Percentiles rank a stretch among this genome's conserved stretches.
These are phyloP conservation scores for Chernovozyma aurita DNA, from an alignment of 1,139 yeast species.

Conservation along the genomic window DNA sequence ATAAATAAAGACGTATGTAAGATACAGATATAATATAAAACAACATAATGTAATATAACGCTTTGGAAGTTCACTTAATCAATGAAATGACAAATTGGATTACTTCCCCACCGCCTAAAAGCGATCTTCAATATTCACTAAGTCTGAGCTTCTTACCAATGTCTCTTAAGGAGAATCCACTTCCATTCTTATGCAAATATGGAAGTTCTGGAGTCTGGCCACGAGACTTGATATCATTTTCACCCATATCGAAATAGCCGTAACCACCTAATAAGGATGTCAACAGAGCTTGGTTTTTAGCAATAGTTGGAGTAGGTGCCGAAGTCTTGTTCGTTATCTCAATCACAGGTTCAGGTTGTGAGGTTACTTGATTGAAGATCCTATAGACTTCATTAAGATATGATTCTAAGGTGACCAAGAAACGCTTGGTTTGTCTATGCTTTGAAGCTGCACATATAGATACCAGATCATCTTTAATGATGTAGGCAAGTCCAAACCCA, in stretches of 20 bases:
- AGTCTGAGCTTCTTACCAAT: conserved; percentile 70
- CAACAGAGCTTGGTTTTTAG: conserved; percentile 12
- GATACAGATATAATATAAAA: no score
- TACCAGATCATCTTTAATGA: conserved; percentile 78
- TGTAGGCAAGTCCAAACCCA: conserved; percentile 91
- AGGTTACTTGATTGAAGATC: conserved; percentile 44
- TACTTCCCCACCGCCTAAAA: no score
- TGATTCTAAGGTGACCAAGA: conserved; percentile 68
- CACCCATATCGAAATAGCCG: conserved; percentile 74
- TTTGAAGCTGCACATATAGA: conserved; percentile 86
- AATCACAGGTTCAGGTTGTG: conserved; percentile 2
- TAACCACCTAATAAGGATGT: conserved; percentile 71
- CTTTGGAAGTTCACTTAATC: no score
- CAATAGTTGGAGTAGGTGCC: conserved; percentile 5
- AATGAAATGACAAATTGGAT: no score
- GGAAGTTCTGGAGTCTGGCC: conserved; percentile 71
- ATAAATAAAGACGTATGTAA: no score
- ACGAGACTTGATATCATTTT: conserved; percentile 62
- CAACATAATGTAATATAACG: no score
- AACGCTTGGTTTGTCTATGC: conserved; percentile 84
- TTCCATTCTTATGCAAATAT: conserved; percentile 37
- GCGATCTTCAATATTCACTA: conserved; percentile 65
- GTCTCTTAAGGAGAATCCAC: conserved; percentile 53
- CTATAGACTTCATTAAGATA: conserved; percentile 62
- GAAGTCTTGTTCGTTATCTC: not conserved